phyloP scores from a whole-genome alignment of 2,329 filamentous ascomycete genomes.

The Xylariaceae sp. region DNA sequence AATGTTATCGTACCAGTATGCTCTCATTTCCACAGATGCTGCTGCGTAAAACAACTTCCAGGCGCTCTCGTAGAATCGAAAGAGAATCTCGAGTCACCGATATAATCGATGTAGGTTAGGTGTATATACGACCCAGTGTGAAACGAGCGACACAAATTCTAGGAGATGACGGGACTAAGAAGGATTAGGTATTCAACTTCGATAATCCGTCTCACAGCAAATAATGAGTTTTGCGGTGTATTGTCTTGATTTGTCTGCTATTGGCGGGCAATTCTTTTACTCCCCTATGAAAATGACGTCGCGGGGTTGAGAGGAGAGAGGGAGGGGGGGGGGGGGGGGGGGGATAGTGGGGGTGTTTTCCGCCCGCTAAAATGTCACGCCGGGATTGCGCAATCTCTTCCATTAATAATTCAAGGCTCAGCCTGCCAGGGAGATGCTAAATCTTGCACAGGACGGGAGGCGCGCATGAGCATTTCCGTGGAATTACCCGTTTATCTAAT shows the following conservation, averaged over 20 bases:
- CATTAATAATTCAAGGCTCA: neutral
- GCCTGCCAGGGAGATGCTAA: neutral
- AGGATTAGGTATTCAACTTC: too few species aligned
- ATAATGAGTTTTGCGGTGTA: neutral
- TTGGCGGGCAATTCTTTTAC: neutral
- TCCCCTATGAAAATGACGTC: constrained; percentile 21
- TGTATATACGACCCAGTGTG: neutral
- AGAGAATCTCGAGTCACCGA: neutral
- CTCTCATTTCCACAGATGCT: constrained; percentile 43
- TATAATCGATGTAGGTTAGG: too few species aligned
- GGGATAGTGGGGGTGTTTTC: constrained; percentile 22
- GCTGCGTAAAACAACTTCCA: neutral
- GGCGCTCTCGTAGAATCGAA: neutral
- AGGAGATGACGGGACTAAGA: neutral
- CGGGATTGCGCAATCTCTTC: neutral
- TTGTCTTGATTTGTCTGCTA: neutral
- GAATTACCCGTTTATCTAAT: too few species aligned
- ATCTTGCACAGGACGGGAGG: neutral
- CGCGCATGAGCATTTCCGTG: neutral
- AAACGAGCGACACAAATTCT: neutral
- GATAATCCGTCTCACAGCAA: neutral
- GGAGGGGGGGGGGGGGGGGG: neutral
- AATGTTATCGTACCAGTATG: constrained; percentile 52
- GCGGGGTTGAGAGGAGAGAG: constrained; percentile 14
- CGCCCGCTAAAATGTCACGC: neutral